A percentile compares a stretch with the other conserved stretches of the same genome.
Conservation (phyloP, 2,329 filamentous ascomycete species). For the Fusarium nodosum region DNA sequence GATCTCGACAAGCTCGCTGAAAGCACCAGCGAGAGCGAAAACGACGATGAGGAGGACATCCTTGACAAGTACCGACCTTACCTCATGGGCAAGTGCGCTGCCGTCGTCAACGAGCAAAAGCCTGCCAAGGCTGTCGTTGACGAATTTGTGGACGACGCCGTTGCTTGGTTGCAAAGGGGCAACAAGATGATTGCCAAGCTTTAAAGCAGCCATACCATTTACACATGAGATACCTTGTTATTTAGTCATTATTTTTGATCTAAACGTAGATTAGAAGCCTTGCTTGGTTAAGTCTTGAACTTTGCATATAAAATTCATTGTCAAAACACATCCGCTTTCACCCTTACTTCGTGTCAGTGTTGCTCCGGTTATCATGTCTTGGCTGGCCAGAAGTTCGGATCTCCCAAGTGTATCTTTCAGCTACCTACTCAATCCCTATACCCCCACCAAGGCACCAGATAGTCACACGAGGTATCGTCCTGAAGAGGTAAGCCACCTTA, state of each 20-base stretch:
- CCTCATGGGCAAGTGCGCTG: slow-evolving; percentile 97
- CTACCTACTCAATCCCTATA: neutral
- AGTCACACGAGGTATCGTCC: neutral
- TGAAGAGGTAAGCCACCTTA: neutral
- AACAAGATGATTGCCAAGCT: slow-evolving; percentile 78
- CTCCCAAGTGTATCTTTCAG: neutral
- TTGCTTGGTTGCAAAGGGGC: slow-evolving; percentile 76
- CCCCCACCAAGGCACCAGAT: neutral
- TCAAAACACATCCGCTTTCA: neutral
- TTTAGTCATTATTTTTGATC: slow-evolving; percentile 29
- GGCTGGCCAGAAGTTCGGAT: neutral
- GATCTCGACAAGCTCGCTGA: slow-evolving; percentile 86
- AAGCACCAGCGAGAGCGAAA: slow-evolving; percentile 75
- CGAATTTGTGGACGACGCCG: slow-evolving; percentile 89
- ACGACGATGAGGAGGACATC: slow-evolving; percentile 82
- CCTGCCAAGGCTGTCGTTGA: slow-evolving; percentile 91
- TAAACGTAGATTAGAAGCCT: slow-evolving; percentile 47
- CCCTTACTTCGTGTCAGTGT: neutral
- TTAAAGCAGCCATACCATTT: slow-evolving; percentile 58
- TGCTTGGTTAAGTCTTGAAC: neutral
- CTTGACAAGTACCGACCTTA: slow-evolving; percentile 93
- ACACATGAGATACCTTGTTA: slow-evolving; percentile 16
- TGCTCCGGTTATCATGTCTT: neutral
- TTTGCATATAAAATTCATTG: neutral
- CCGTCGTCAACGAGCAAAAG: slow-evolving; percentile 94